Evolutionary conservation across 805 yeast species (phyloP).

Genomic region (Metschnikowia arizonensis): DNA sequence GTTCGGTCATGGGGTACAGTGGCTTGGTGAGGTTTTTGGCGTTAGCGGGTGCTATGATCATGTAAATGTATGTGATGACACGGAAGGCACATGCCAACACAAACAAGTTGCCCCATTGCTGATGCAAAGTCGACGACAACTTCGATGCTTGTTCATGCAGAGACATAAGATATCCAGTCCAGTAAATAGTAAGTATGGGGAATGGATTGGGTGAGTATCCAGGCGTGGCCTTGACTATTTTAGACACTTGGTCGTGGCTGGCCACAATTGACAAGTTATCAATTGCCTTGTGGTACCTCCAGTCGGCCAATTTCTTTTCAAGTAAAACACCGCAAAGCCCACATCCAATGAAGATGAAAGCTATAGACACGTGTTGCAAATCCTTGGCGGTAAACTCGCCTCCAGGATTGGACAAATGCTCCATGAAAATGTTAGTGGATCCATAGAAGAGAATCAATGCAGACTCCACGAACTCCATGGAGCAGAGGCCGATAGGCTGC

Average conservation of each 20-base stretch:
- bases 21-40: conserved; percentile 25
- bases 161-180: conserved; percentile 96
- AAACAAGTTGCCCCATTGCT: conserved; percentile 88
- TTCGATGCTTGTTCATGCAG: conserved; percentile 83
- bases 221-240: conserved; percentile 44
- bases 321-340: conserved; percentile 87
- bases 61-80: conserved; percentile 53
- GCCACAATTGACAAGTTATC: conserved; percentile 14
- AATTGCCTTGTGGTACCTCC: conserved; percentile 50
- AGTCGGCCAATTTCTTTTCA: conserved; percentile 59
- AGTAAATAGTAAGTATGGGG: conserved; percentile 87
- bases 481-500: conserved; percentile 48
- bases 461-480: conserved; percentile 85
- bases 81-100: conserved; percentile 81
- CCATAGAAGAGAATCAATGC: conserved; percentile 84
- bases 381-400: conserved; percentile 90
- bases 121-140: conserved; percentile 74
- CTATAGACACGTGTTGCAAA: conserved; percentile 85
- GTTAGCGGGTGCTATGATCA: conserved; percentile 38
- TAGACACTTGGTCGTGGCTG: conserved; percentile 9
- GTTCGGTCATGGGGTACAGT: conserved; percentile 77
- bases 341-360: conserved; percentile 85
- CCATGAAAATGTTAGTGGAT: conserved; percentile 81
- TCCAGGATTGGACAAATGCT: conserved; percentile 65
- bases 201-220: conserved; percentile 91